Evolutionary conservation across 176 grass and related monocot genomes (phyloP).

Genomic region (Guadua angustifolia): DNA sequence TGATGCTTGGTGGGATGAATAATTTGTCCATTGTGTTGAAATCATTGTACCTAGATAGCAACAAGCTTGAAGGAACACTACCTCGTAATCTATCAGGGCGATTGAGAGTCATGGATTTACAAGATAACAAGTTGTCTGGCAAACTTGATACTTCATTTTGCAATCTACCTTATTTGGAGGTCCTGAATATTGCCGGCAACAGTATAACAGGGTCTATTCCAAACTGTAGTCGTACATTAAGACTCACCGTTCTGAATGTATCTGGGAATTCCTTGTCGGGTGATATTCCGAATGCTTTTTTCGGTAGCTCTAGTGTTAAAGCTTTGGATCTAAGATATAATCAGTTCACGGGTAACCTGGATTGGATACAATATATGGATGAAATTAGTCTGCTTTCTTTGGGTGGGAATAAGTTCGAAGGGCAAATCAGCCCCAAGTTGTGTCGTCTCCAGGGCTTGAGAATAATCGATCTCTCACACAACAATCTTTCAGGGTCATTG

Average conservation of each 20-base stretch:
- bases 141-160: too few relatives aligned
- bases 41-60: background rate
- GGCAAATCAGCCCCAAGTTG: background rate
- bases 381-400: background rate
- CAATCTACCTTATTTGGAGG: too few relatives aligned
- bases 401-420: constrained; percentile 5
- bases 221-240: too few relatives aligned
- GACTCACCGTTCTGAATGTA: too few relatives aligned
- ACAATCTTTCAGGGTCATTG: background rate
- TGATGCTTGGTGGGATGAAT: background rate
- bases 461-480: constrained; percentile 17
- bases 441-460: background rate
- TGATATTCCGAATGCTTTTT: too few relatives aligned
- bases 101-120: too few relatives aligned
- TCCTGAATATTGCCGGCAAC: too few relatives aligned
- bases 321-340: constrained; percentile 25
- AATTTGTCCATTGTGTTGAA: background rate
- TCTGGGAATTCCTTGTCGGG: constrained; percentile 36
- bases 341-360: background rate
- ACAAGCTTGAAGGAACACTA: background rate
- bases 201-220: constrained; percentile 21
- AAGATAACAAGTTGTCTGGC: constrained; percentile 9
- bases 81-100: too few relatives aligned
- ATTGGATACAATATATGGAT: background rate
- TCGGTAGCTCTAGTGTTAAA: background rate